Base-by-base conservation (phyloP, 306 rosid genomes). In the Luffa aegyptiaca region DNA sequence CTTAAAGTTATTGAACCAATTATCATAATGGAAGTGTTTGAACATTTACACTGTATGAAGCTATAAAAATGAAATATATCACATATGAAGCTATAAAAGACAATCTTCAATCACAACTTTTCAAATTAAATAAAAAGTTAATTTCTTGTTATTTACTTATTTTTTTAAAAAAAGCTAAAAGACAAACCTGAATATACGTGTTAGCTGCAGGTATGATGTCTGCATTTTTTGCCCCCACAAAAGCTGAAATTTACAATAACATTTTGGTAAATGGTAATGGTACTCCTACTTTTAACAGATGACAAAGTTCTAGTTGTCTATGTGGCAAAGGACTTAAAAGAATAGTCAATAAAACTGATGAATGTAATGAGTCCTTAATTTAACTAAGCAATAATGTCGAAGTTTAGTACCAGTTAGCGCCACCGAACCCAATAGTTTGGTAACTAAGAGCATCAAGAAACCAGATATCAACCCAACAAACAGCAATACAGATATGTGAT, bases 391-490 rank as follows among this genome's bases (percentile, higher is more conserved):
- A 82, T 61, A 18, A 75, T 49, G 41, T 1, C 46, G 51, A 74
- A 61, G 46, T 81, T 75, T 48, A 81, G 83, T 90, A 94, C 98
- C 98, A 73, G 91, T 81, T 39, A 94, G 88, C 49, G 90, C 84
- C 84, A 87, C 83, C 37, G 90, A 81, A 75, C 98, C 97, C 52
- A 89, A 88, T 52, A 94, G 80, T 84, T 83, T 84, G 62, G 97
- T 89, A 83, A 89, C 91, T 62, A 94, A 78, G 63, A 94, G 89
- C 97, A 94, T 90, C 61, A 78, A n/a, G 61, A 82, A 41, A 84
- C 98, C 98, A 89, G 94, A 94, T 76, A 81, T 79, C 84, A 94
- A 85, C 58, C 94, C 98, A 82, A 92, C 76, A 86, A 88, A 92
- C 83, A 92, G 98, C 90, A 92, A 87, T 81, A 86, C 58, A 2